A percentile compares a stretch with the other conserved stretches of the same genome.
These are phyloP conservation scores for Syzygium jambos DNA, from an alignment of 345 rosid genomes.

Conservation along the genomic window DNA sequence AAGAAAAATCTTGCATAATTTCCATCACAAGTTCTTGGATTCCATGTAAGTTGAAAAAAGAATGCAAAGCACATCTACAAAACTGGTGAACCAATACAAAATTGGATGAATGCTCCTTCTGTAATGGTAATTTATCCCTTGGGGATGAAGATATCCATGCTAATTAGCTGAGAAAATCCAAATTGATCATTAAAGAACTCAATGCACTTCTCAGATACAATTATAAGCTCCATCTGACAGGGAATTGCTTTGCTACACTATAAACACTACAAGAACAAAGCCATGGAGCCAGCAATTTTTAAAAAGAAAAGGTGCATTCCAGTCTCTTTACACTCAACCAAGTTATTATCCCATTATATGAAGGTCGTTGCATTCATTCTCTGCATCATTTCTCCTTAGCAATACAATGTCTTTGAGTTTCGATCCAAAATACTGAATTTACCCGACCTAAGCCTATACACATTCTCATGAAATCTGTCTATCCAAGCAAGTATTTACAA, in stretches of 20 bases:
- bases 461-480: background rate
- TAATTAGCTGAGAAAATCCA: background rate
- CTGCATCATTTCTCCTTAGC: background rate
- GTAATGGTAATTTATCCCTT: background rate
- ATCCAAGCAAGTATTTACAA: background rate
- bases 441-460: background rate
- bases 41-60: background rate
- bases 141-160: background rate
- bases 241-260: background rate
- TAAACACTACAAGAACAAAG: background rate
- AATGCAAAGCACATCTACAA: background rate
- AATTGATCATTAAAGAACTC: background rate
- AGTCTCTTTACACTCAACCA: background rate
- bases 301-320: background rate
- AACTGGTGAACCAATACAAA: background rate
- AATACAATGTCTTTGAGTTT: background rate
- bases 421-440: background rate
- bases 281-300: background rate
- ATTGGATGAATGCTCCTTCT: background rate
- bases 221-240: background rate
- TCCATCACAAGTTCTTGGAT: background rate
- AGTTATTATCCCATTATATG: background rate
- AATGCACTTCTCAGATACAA: background rate
- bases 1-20: background rate
- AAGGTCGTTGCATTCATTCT: background rate